Conservation (phyloP, 2,329 filamentous ascomycete genomes). For the Phialophora macrospora region DNA sequence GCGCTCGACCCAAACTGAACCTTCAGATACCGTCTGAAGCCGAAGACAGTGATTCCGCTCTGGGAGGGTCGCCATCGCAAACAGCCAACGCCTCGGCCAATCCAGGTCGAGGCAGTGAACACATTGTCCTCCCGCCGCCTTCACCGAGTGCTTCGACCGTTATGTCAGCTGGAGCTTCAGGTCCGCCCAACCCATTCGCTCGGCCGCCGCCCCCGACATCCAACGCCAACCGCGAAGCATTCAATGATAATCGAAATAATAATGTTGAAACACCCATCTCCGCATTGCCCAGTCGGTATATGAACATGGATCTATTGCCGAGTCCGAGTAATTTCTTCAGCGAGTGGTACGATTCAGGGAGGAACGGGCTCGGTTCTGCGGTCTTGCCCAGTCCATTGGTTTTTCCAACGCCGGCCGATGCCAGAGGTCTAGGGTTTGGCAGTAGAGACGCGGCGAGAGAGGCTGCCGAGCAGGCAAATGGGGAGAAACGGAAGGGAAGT, state of each 20-base stretch:
- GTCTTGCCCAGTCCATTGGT: conserved; percentile 86
- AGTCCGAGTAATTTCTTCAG: conserved; percentile 92
- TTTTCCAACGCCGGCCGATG: conserved; percentile 27
- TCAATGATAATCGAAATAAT: conserved; percentile 44
- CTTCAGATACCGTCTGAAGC: conserved; percentile 94
- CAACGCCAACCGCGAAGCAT: conserved; percentile 50
- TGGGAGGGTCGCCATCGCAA: conserved; percentile 70
- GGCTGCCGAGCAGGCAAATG: conserved; percentile 24
- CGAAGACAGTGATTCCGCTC: conserved; percentile 74
- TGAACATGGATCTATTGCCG: conserved; percentile 83
- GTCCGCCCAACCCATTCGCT: conserved; percentile 94
- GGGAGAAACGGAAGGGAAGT: conserved; percentile 37
- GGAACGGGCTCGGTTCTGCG: conserved; percentile 68
- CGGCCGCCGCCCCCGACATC: conserved; percentile 73
- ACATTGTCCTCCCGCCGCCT: conserved; percentile 85
- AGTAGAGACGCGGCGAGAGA: conserved; percentile 31
- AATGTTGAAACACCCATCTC: conserved; percentile 81
- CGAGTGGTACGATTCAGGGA: conserved; percentile 69
- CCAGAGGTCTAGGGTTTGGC: conserved; percentile 30
- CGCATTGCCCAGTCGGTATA: conserved; percentile 86
- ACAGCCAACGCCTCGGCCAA: conserved; percentile 48
- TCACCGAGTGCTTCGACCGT: conserved; percentile 86
- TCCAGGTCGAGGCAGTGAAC: conserved; percentile 46
- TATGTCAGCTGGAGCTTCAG: conserved; percentile 86
- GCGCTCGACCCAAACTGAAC: conserved; percentile 78